Base-by-base conservation (phyloP, 2,329 filamentous ascomycete species). In the Fusarium multiceps region DNA sequence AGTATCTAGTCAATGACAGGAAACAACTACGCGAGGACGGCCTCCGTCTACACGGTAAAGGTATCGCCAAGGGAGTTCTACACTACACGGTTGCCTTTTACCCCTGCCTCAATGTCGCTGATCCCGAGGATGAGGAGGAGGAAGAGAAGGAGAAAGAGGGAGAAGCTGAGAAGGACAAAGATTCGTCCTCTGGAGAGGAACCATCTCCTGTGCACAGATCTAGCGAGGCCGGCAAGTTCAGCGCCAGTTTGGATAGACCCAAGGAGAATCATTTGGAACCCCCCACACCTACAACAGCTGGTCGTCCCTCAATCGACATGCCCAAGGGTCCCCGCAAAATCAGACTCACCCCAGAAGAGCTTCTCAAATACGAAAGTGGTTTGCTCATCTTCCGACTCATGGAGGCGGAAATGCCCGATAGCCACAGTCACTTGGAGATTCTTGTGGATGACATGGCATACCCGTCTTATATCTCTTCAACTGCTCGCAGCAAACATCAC, bases 371-470 rank as follows among this genome's bases (percentile, higher is more conserved):
- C 77, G 94, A 98, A 82, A 96, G 93, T 59, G 96, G 96, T 69
- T 87, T 99, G 59, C 86, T 99, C 68, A 92, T 99, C 58, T 98
- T 99, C 87, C 95, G 94, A 77, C 88, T 99, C 60, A 89, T 98
- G 78, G 94, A 98, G 66, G 94, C 91, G 25, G 92, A 98, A 58
- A 87, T 99, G 77, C 88, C 93, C 1, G 89, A 92, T 69, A 88
- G 85, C 55, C 88, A 94, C 71, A 91, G 89, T 30, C 91, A 93
- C 66, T 84, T 99, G 23, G 94, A 99, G 79, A 88, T 99, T 10
- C 84, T 95, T 68, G 96, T 98, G 79, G 96, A 99, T 79, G 96
- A 99, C 78, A 94, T 96, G 87, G 88, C 93, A 32, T 98, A 96
- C 82, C 92, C 96, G 1, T 92, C 94, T 1, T 98, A 97, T 78